Evolutionary conservation across 306 rosid genomes (phyloP).

Genomic region (Arachis stenosperma): DNA sequence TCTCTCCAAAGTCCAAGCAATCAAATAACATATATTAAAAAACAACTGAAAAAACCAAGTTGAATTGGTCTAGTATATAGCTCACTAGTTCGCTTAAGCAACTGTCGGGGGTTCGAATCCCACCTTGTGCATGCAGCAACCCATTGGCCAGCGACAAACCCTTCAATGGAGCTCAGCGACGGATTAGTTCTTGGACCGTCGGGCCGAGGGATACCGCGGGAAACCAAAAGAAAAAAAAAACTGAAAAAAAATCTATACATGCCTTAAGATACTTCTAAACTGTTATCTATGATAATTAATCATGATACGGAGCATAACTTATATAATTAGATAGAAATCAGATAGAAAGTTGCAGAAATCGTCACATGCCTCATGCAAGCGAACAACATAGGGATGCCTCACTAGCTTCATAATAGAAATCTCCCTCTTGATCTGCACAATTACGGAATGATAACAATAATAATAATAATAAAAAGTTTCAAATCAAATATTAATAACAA

Average conservation of each 20-base stretch:
- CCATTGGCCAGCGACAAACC: too few species aligned
- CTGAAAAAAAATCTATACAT: not conserved
- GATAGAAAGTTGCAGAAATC: not conserved
- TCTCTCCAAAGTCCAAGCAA: not conserved
- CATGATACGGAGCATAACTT: slow-evolving; percentile 10
- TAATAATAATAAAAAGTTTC: not conserved
- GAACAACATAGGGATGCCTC: slow-evolving; percentile 86
- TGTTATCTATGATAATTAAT: not conserved
- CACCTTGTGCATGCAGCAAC: too few species aligned
- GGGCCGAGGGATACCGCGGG: too few species aligned
- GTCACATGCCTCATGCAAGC: slow-evolving; percentile 74
- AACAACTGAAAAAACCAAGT: not conserved
- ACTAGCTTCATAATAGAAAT: slow-evolving; percentile 92
- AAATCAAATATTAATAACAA: too few species aligned
- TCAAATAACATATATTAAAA: not conserved
- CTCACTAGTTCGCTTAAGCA: too few species aligned
- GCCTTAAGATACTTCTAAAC: not conserved
- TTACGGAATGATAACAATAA: not conserved
- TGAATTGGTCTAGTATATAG: too few species aligned
- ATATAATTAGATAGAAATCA: not conserved
- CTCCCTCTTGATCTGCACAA: slow-evolving; percentile 87
- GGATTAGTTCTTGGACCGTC: too few species aligned
- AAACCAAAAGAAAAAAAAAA: too few species aligned
- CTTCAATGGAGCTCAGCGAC: too few species aligned
- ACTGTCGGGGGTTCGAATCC: too few species aligned